Conservation (phyloP, 2,329 filamentous ascomycete species). For the Endoconidiophora laricicola region DNA sequence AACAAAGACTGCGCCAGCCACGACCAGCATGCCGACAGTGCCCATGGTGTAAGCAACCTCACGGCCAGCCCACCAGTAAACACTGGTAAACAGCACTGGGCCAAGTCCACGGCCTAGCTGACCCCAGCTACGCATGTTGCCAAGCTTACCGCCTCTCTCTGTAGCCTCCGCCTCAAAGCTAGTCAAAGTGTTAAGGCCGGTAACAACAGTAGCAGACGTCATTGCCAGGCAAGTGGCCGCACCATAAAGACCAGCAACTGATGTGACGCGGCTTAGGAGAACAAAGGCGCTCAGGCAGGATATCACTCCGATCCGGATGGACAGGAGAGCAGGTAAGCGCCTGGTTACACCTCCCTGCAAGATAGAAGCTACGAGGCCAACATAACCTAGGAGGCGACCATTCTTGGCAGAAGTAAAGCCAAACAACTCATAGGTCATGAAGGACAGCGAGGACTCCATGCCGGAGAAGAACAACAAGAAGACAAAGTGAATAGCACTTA, state of each 20-base stretch:
- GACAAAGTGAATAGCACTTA: conserved; percentile 73
- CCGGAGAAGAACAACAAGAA: conserved; percentile 96
- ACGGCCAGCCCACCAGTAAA: conserved; percentile 97
- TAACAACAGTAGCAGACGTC: conserved; percentile 89
- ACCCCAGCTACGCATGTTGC: conserved; percentile 64
- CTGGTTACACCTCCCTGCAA: conserved; percentile 86
- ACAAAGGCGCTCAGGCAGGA: conserved; percentile 67
- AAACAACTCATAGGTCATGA: conserved; percentile 94
- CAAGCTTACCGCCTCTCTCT: conserved; percentile 75
- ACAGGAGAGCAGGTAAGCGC: conserved; percentile 62
- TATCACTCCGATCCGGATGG: conserved; percentile 63
- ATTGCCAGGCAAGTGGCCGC: conserved; percentile 74
- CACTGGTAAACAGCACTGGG: conserved; percentile 75
- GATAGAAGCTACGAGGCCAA: conserved; percentile 80
- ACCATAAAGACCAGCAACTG: conserved; percentile 54
- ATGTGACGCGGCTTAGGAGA: conserved; percentile 53
- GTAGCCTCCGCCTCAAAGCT: conserved; percentile 71
- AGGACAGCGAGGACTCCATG: conserved; percentile 93
- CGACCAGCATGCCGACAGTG: conserved; percentile 60
- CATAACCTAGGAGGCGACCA: conserved; percentile 72
- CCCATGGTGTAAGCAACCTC: conserved; percentile 73
- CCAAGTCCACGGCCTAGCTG: conserved; percentile 79
- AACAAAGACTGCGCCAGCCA: conserved; percentile 54
- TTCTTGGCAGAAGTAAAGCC: conserved; percentile 63
- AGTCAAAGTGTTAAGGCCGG: conserved; percentile 76